Conservation (phyloP, 2,329 filamentous ascomycete genomes). For the Passalora sequoiae region DNA sequence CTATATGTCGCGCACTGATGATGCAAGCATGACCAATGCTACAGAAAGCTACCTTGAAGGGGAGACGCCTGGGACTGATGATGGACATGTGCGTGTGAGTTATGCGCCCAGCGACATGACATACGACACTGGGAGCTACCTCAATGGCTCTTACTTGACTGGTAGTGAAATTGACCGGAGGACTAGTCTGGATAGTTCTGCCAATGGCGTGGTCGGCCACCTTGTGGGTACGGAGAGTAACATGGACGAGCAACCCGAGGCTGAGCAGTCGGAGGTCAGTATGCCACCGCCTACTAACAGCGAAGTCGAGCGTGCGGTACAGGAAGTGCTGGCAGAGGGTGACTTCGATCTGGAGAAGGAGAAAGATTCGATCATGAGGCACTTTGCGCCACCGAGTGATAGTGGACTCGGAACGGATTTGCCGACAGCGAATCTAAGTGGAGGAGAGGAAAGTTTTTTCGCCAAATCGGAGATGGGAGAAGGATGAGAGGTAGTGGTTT, state of each 20-base stretch:
- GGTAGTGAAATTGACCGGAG: conserved; percentile 45
- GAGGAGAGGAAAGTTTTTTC: conserved; percentile 19
- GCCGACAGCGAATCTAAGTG: conserved; percentile 29
- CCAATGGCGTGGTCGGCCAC: conserved; percentile 32
- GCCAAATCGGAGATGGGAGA: no score
- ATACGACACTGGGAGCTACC: conserved; percentile 44
- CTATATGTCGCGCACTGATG: conserved; percentile 22
- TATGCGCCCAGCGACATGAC: conserved; percentile 43
- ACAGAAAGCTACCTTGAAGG: conserved; percentile 27
- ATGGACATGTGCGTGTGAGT: conserved; percentile 36
- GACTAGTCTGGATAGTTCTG: conserved; percentile 40
- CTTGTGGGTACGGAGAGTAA: conserved; percentile 15
- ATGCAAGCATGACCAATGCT: conserved; percentile 29
- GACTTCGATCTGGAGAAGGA: conserved; percentile 13
- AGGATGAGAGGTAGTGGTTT: no score
- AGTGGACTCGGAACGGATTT: conserved; percentile 38
- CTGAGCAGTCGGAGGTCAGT: conserved; percentile 29
- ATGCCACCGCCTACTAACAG: conserved; percentile 5
- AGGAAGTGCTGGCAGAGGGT: neutral
- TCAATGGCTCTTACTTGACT: conserved; percentile 48
- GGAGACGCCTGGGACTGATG: conserved; percentile 29
- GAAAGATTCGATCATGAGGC: conserved; percentile 13
- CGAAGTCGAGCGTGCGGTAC: conserved; percentile 11
- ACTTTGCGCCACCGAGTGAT: conserved; percentile 35
- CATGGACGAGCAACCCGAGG: conserved; percentile 20